These are phyloP conservation scores for Candida tetrigidarum DNA, from an alignment of 1,139 yeast species.

Conservation along the genomic window DNA sequence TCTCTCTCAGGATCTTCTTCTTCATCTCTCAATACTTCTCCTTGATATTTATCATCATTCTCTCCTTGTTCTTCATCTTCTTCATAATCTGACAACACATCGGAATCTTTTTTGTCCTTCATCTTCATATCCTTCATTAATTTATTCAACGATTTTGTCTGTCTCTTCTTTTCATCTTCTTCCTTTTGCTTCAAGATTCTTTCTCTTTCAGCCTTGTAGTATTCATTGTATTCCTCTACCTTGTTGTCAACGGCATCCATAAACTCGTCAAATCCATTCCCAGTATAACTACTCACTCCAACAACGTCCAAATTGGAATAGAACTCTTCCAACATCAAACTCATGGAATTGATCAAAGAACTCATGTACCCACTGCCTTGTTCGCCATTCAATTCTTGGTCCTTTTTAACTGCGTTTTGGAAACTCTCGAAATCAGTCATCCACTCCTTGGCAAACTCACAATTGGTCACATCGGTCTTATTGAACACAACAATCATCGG, in stretches of 20 bases:
- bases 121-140: conserved; percentile 87
- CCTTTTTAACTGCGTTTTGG: conserved; percentile 73
- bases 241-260: conserved; percentile 81
- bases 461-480: conserved; percentile 87
- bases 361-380: conserved; percentile 93
- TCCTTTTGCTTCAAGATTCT: conserved; percentile 77
- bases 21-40: conserved; percentile 65
- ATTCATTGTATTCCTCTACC: conserved; percentile 85
- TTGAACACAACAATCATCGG: conserved; percentile 98
- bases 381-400: conserved; percentile 65
- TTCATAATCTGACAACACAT: conserved; percentile 73
- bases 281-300: conserved; percentile 89
- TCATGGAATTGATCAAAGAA: conserved; percentile 91
- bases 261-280: conserved; percentile 93
- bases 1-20: conserved; percentile 64
- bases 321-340: conserved; percentile 94
- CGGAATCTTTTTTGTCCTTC: conserved; percentile 46
- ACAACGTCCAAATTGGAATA: conserved; percentile 93
- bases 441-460: conserved; percentile 94
- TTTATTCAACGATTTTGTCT: conserved; percentile 69
- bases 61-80: conserved; percentile 18
- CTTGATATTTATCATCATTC: conserved; percentile 62
- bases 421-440: conserved; percentile 95
- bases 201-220: conserved; percentile 86
- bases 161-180: conserved; percentile 71